Percentiles rank a stretch among this genome's conserved stretches.
Evolutionary conservation across 306 rosid species (phyloP).

Genomic region (Malus orientalis): DNA sequence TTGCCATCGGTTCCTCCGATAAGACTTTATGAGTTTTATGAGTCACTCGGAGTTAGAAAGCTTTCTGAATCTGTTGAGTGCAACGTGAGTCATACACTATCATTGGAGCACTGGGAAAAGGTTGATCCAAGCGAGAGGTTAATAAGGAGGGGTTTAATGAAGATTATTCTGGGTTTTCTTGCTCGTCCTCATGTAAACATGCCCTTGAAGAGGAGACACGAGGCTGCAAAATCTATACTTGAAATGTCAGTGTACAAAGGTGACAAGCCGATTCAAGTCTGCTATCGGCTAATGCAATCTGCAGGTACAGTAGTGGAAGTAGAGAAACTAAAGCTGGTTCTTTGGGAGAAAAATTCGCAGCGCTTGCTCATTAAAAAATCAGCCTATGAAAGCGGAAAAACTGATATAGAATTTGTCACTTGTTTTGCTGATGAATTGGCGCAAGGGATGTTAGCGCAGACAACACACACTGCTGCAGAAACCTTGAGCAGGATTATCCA

Average conservation of each 20-base stretch:
- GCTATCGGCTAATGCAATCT: neutral
- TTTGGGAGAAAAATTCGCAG: slow-evolving; percentile 13
- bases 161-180: slow-evolving; percentile 12
- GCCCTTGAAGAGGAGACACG: slow-evolving; percentile 3
- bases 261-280: slow-evolving; percentile 6
- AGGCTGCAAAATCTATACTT: neutral
- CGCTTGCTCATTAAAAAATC: neutral
- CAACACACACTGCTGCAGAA: neutral
- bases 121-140: neutral
- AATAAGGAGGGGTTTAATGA: slow-evolving; percentile 5
- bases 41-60: slow-evolving; percentile 7
- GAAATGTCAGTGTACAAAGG: neutral
- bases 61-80: slow-evolving; percentile 9
- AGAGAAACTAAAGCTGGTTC: slow-evolving; percentile 6
- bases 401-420: slow-evolving; percentile 4
- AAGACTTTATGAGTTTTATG: neutral
- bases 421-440: slow-evolving; percentile 19
- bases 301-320: neutral
- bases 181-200: slow-evolving; percentile 1
- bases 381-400: neutral
- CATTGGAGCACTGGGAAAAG: neutral
- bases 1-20: neutral
- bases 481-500: slow-evolving; percentile 2
- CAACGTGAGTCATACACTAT: neutral
- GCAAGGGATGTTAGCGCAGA: neutral